These are phyloP conservation scores for Aureobasidium uvarum DNA, from an alignment of 2,329 filamentous ascomycete species.

Conservation along the genomic window DNA sequence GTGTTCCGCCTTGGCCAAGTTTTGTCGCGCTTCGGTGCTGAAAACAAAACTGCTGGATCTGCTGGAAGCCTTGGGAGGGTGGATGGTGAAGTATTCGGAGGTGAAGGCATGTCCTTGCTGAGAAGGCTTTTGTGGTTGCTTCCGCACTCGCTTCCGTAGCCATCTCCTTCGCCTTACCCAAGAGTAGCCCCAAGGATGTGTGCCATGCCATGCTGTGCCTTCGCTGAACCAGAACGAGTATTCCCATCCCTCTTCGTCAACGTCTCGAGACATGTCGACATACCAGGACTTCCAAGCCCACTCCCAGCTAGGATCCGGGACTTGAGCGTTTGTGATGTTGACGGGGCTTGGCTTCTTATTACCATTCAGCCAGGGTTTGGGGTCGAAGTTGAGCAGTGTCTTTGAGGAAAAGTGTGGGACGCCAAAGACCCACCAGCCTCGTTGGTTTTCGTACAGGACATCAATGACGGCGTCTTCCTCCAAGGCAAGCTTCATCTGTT, in stretches of 20 bases:
- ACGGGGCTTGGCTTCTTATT: slow-evolving; percentile 58
- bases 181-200: slow-evolving; percentile 86
- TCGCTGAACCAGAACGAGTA: slow-evolving; percentile 82
- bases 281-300: slow-evolving; percentile 77
- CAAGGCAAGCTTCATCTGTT: slow-evolving; percentile 36
- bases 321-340: slow-evolving; percentile 80
- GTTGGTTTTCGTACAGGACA: slow-evolving; percentile 91
- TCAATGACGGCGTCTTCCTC: slow-evolving; percentile 63
- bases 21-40: slow-evolving; percentile 1
- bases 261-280: slow-evolving; percentile 73
- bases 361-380: slow-evolving; percentile 75
- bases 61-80: slow-evolving; percentile 39
- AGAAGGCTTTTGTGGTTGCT: slow-evolving; percentile 41
- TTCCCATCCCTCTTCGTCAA: slow-evolving; percentile 92
- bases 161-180: slow-evolving; percentile 89
- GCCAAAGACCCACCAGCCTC: slow-evolving; percentile 85
- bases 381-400: slow-evolving; percentile 82
- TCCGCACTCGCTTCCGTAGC: slow-evolving; percentile 76
- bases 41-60: slow-evolving; percentile 28
- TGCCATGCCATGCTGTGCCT: slow-evolving; percentile 71
- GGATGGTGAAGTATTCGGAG: slow-evolving; percentile 76
- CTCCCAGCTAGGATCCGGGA: slow-evolving; percentile 92
- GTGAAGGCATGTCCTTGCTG: slow-evolving; percentile 65
- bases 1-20: slow-evolving; percentile 42
- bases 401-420: slow-evolving; percentile 83